Evolutionary conservation across 345 rosid genomes (phyloP), one percentile per base, ranked within the genome.

Genomic region (Abelmoschus esculentus): DNA sequence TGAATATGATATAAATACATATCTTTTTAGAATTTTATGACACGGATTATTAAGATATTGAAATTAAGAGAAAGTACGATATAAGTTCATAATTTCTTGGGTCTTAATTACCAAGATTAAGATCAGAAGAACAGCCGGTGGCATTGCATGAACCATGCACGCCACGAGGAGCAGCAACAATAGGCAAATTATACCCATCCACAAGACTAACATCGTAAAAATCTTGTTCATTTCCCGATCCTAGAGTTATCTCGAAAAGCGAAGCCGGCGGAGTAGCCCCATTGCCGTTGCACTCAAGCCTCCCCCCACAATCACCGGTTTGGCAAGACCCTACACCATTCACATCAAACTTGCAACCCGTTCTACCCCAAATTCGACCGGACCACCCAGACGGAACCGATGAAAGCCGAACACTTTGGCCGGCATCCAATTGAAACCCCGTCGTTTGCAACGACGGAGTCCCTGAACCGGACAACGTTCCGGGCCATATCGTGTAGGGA

Each of bases 291-390:
- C 99, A 91, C 78, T 88, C 86, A 15, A 95, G 81, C 74, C 82
- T 85, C 8, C 97, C 96, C 1, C 90, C 96, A 6, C 96, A 91
- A 55, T 91, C 96, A 7, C 96, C 96, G 0, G 96, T 91, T 69
- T 72, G 86, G 82, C 97, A 95, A 6, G 79, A 73, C 4, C 97
- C 97, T 1, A 31, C 60, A 4, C 97, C 96, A 1, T 73, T 78
- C 47, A 57, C 84, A 17, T 91, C 87, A 54, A 91, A 89, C 8
- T 54, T 78, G 83, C 99, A 89, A 18, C 95, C 91, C 0, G 96
- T 93, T 63, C 99, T 88, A 2, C 89, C 97, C 97, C 96, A 91
- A 17, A 93, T 84, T 65, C 97, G 82, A 29, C 93, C 99, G 2
- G 96, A 91, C 97, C 99, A 95, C 32, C 91, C 93, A 4, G 86